Base-by-base conservation (phyloP, 1,284 basidiomycete species). In the Microbotryomycetes sp. region DNA sequence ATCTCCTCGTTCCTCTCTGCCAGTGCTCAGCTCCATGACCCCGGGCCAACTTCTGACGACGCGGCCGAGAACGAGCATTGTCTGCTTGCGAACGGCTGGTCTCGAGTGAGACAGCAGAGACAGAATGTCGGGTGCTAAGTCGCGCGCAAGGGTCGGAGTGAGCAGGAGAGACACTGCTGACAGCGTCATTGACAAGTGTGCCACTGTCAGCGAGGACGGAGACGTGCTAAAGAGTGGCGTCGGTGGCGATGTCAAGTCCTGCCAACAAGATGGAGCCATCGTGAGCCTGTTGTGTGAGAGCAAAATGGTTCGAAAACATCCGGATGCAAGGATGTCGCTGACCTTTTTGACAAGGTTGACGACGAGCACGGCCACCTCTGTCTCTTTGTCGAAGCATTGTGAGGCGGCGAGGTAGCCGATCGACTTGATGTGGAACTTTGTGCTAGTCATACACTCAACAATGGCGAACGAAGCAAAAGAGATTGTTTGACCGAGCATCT, bases 291-390 rank as follows among this genome's bases (percentile, higher is more conserved):
- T 42, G 19, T 42, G 36, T n/a, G n/a, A n/a, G n/a, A n/a, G n/a
- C n/a, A n/a, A n/a, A n/a, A 31, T 57, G 16, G 55, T n/a, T n/a
- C 49, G 58, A 16, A 23, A 49, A 32, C 29, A 49, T 58, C 49
- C 22, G 22, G 51, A 5, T 16, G 56, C 23, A 26, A 53, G 26
- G 3, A 32, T 49, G 32, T 52, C 49, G 56, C 59, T 31, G 50
- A 90, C 92, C 83, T 99, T 99, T 81, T 98, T 97, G 72, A 99
- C 81, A 30, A 94, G 81, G 77, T 99, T 99, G 9, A 96, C 97
- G 0, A 94, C 96, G 50, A 98, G 83, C 81, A 99, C 97, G 25
- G 97, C 84, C 45, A 98, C 94, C 71, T 98, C 94, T 0, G 93
- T 97, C 64, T 96, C 90, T 66, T 90, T 84, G 30, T 86, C 83